Percentiles rank a stretch among this genome's conserved stretches.
These are phyloP conservation scores for Tephrocybe sp. DNA, from an alignment of 768 basidiomycete genomes.

Conservation along the genomic window DNA sequence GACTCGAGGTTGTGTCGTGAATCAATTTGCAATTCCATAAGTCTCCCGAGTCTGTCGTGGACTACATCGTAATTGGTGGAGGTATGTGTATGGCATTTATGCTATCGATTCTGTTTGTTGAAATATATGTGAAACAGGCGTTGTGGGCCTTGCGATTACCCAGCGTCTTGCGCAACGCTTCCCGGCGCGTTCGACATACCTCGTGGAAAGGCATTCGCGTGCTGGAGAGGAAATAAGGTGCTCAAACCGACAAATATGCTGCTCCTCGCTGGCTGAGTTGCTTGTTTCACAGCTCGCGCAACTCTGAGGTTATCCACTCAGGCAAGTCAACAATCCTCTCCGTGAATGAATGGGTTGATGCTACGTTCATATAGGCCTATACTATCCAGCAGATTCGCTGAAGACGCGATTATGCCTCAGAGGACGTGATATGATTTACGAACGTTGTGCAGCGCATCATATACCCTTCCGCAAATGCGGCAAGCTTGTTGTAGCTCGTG, in stretches of 20 bases:
- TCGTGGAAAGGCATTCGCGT: conserved; percentile 73
- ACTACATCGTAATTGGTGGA: conserved; percentile 87
- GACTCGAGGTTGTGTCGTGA: too few species aligned
- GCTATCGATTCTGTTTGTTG: too few species aligned
- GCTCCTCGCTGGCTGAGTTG: neutral
- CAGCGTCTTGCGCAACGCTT: conserved; percentile 65
- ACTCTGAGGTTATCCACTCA: conserved; percentile 94
- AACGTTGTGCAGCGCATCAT: conserved; percentile 57
- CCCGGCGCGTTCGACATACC: conserved; percentile 66
- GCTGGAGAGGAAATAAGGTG: conserved; percentile 89
- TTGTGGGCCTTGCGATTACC: conserved; percentile 84
- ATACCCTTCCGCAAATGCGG: conserved; percentile 75
- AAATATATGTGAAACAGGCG: conserved; percentile 45
- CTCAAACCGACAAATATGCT: neutral
- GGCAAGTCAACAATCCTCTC: conserved; percentile 37
- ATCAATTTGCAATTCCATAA: too few species aligned
- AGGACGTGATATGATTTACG: conserved; percentile 82
- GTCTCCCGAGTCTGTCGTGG: conserved; percentile 70
- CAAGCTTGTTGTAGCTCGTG: conserved; percentile 85
- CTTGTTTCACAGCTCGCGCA: conserved; percentile 63
- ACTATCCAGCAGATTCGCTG: conserved; percentile 79
- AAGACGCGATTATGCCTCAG: conserved; percentile 86
- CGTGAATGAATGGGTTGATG: neutral
- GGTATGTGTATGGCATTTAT: conserved; percentile 40
- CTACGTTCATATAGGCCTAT: conserved; percentile 52